phyloP scores from a whole-genome alignment of 768 basidiomycete genomes.

The Termitomyces sp. region DNA sequence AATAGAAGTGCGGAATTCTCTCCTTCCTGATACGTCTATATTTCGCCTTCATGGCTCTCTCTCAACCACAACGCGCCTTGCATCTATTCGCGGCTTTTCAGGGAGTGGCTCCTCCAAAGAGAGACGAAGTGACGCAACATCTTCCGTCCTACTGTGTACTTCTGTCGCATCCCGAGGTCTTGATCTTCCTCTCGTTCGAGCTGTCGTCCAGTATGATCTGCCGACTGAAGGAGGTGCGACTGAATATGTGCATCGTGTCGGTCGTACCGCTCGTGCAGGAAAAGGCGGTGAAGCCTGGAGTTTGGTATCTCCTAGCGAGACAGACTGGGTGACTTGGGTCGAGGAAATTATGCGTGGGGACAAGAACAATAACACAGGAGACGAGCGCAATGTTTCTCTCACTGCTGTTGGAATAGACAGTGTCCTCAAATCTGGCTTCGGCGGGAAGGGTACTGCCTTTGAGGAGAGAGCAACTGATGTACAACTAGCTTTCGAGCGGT shows the following conservation, averaged over 20 bases:
- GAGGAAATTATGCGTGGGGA: slow-evolving; percentile 72
- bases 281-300: slow-evolving; percentile 96
- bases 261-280: slow-evolving; percentile 94
- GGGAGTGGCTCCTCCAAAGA: slow-evolving; percentile 26
- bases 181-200: slow-evolving; percentile 89
- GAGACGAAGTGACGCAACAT: slow-evolving; percentile 17
- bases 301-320: slow-evolving; percentile 82
- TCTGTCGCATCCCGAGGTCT: slow-evolving; percentile 98
- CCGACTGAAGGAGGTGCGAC: slow-evolving; percentile 96
- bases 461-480: slow-evolving; percentile 93
- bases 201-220: slow-evolving; percentile 94
- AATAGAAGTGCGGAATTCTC: slow-evolving; percentile 59
- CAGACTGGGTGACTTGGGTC: slow-evolving; percentile 88
- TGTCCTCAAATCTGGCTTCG: slow-evolving; percentile 77
- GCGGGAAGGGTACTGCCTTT: slow-evolving; percentile 74
- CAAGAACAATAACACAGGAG: slow-evolving; percentile 16
- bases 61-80: slow-evolving; percentile 70
- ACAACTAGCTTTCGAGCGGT: slow-evolving; percentile 90
- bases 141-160: slow-evolving; percentile 85
- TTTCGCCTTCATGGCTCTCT: slow-evolving; percentile 94
- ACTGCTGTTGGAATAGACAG: slow-evolving; percentile 59
- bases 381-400: slow-evolving; percentile 41
- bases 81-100: slow-evolving; percentile 81
- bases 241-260: slow-evolving; percentile 96
- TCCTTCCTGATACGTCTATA: slow-evolving; percentile 77